Percentiles rank a stretch among this genome's conserved stretches.
phyloP scores from a whole-genome alignment of 257 asterid species.

The Gentiana straminea region DNA sequence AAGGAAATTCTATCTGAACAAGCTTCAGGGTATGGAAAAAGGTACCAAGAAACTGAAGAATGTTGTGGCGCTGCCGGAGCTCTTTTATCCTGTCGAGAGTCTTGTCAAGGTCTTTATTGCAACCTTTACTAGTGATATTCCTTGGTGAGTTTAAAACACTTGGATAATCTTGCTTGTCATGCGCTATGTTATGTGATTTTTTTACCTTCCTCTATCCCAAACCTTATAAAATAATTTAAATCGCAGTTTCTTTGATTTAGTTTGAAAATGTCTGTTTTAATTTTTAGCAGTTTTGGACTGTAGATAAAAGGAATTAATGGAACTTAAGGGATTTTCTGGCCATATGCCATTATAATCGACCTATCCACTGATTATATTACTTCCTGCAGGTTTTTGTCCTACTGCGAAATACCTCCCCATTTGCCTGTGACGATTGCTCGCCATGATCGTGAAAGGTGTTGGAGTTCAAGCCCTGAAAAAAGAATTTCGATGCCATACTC shows the following conservation, averaged over 20 bases:
- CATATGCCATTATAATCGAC: neutral
- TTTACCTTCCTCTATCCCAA: neutral
- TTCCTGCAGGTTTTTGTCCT: constrained; percentile 53
- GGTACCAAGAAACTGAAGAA: constrained; percentile 21
- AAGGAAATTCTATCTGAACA: constrained; percentile 59
- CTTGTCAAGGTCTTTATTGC: constrained; percentile 63
- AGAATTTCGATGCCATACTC: constrained; percentile 55
- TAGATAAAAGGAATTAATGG: too few species aligned
- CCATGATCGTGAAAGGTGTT: constrained; percentile 70
- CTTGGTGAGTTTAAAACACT: constrained; percentile 37
- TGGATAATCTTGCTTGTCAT: neutral
- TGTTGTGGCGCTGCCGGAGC: constrained; percentile 67
- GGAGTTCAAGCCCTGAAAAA: constrained; percentile 56
- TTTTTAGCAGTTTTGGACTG: too few species aligned
- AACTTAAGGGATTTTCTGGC: too few species aligned
- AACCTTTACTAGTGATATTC: constrained; percentile 72
- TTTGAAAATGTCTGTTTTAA: too few species aligned
- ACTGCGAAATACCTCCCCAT: constrained; percentile 57
- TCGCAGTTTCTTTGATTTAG: too few species aligned
- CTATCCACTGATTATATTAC: constrained; percentile 14
- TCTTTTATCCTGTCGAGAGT: constrained; percentile 59
- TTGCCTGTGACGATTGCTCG: constrained; percentile 79
- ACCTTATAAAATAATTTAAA: too few species aligned
- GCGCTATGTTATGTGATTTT: neutral
- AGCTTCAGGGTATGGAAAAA: constrained; percentile 38